Evolutionary conservation across 2,329 filamentous ascomycete species (phyloP), one percentile per base, ranked within the genome.

Genomic region (Incumbomyces delicatus): DNA sequence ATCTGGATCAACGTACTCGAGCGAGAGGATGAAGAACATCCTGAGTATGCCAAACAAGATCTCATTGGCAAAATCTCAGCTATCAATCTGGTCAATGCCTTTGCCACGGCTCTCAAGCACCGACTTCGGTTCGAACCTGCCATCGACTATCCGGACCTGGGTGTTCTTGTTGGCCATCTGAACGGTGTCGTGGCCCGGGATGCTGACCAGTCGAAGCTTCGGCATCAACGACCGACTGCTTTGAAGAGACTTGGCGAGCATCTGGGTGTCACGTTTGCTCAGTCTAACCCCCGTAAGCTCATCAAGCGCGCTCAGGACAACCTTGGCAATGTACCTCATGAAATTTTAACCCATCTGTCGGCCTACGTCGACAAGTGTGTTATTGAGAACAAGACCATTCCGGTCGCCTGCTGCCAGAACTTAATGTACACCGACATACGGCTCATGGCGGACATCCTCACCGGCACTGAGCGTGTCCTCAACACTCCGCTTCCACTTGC

Each of bases 71-170:
- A 90, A 64, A 61, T 87, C 30, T 80, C 80, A 13, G 80, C 80
- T 6, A 77, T 92, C 63, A 90, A 92, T 61, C 72, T 92, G 6
- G 73, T 92, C 52, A 75, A 87, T 22, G 83, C 85, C 2, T 92
- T 85, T 57, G 76, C 85, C n/a, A 72, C 85, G 14, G 68, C 87
- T 1, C 71, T 94, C 49, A 90, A 90, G 68, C 87, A 92, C 66
- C 82, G 80, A 57, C 76, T 94, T 29, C 84, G 87, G 29, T 90
- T 90, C 62, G 86, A 94, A 61, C 86, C 87, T 1, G 86, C 85
- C 57, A 79, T 81, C 30, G 76, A 82, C 44, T 90, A 92, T 61
- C 75, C 81, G 1, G 87, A 92, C 58, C 71, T 94, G 4, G 68
- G 76, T 32, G 76, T 81, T 16, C 71, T 88, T 12, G 75, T 89